Conservation (phyloP, 192 early-diverging fungal species). For the Linderina pennispora region DNA sequence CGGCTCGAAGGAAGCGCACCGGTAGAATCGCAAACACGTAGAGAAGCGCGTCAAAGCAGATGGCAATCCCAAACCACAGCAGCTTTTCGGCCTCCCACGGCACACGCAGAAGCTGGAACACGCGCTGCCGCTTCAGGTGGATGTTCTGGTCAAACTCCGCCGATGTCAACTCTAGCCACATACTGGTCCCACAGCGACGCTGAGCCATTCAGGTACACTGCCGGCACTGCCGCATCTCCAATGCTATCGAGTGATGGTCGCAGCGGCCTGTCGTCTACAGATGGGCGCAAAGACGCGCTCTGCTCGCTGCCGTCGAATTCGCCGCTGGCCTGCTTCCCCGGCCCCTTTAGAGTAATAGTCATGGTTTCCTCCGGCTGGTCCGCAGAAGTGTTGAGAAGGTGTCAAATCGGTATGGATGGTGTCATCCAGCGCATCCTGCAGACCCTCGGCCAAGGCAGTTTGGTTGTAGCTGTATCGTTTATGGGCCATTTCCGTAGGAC, state of each 20-base stretch:
- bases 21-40: slow-evolving; percentile 95
- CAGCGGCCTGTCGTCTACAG: slow-evolving; percentile 6
- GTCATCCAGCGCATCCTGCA: slow-evolving; percentile 27
- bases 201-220: slow-evolving; percentile 36
- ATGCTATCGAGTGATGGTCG: too few relatives aligned
- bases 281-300: too few relatives aligned
- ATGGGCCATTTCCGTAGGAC: slow-evolving; percentile 43
- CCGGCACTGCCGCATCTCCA: slow-evolving; percentile 23
- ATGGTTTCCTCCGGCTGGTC: slow-evolving; percentile 29
- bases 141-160: slow-evolving; percentile 64
- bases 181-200: slow-evolving; percentile 47
- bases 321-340: slow-evolving; percentile 15
- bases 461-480: slow-evolving; percentile 32
- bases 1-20: slow-evolving; percentile 71
- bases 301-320: not conserved
- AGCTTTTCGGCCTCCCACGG: slow-evolving; percentile 91
- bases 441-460: slow-evolving; percentile 30
- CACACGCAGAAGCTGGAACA: slow-evolving; percentile 82
- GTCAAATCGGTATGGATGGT: too few relatives aligned
- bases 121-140: slow-evolving; percentile 79
- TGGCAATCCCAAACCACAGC: slow-evolving; percentile 82
- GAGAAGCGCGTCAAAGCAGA: slow-evolving; percentile 93
- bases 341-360: slow-evolving; percentile 42
- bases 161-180: slow-evolving; percentile 37
- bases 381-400: too few relatives aligned